These are phyloP conservation scores for Fusarium sp. DNA, from an alignment of 2,329 filamentous ascomycete genomes.

Conservation along the genomic window DNA sequence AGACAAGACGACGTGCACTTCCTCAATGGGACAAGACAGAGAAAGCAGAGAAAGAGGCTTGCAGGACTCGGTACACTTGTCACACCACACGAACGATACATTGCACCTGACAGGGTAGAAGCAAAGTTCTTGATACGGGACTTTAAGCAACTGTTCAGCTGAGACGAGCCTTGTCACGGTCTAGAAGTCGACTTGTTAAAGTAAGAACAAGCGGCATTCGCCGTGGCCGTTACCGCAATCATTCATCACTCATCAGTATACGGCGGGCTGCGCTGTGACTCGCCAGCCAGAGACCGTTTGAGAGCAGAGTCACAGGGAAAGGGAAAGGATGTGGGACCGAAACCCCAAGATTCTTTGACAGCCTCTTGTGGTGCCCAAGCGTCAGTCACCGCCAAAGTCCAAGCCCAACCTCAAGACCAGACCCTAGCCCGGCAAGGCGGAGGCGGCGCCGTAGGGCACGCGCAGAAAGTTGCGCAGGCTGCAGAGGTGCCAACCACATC, in stretches of 20 bases:
- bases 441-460: slow-evolving; percentile 20
- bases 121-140: slow-evolving; percentile 13
- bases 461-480: slow-evolving; percentile 23
- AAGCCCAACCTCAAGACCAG: slow-evolving; percentile 30
- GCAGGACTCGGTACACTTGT: slow-evolving; percentile 36
- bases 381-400: slow-evolving; percentile 39
- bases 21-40: slow-evolving; percentile 40
- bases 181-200: slow-evolving; percentile 19
- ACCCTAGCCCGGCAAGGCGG: slow-evolving; percentile 26
- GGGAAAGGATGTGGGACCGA: slow-evolving; percentile 8
- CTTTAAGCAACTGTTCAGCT: slow-evolving; percentile 6
- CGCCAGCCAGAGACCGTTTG: slow-evolving; percentile 35
- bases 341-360: slow-evolving; percentile 1
- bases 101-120: slow-evolving; percentile 20
- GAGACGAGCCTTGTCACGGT: neutral
- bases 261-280: slow-evolving; percentile 35
- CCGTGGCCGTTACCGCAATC: slow-evolving; percentile 24
- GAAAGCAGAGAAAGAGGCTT: slow-evolving; percentile 30
- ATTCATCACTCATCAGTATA: slow-evolving; percentile 26
- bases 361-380: slow-evolving; percentile 32
- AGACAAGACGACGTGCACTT: slow-evolving; percentile 23
- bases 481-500: slow-evolving; percentile 37
- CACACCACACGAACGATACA: slow-evolving; percentile 37
- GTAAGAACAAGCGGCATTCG: slow-evolving; percentile 23
- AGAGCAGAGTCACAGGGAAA: slow-evolving; percentile 31